Base-by-base conservation (phyloP, 371 early-diverging fungal genomes). In the Mucor plumbeus region DNA sequence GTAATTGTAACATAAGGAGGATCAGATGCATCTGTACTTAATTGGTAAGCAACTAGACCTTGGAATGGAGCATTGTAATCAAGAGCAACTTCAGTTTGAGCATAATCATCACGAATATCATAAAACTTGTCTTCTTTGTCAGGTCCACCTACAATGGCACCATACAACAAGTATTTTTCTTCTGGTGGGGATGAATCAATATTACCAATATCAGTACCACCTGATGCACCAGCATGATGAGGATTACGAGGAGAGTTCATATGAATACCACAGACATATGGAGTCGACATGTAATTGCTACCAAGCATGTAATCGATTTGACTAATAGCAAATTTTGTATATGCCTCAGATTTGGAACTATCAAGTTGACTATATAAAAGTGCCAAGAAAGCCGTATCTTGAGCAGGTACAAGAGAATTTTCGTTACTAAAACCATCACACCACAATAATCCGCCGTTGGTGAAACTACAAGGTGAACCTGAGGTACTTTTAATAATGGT, bases 11-110 rank as follows among this genome's bases (percentile, higher is more conserved):
- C 87, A 74, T 87, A 89, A 3, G 84, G 85, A 34, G 88, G 89
- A 50, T 85, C 85, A 2, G 54, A 33, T 4, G 77, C 68, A 8
- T 78, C 62, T 14, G 72, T 68, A 63, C 79, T 76, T n/a, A 88
- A 75, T 61, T 87, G 86, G 65, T 86, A 83, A 8, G 89, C 89
- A 48, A 89, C 67, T 41, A 89, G 56, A 3, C 84, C 85, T 34
- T 84, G 85, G 64, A 88, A 86, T 0, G 88, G 88, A 7, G 89
- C 87, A 70, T 89, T 89, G 68, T 89, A 89, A 65, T 89, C 89
- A 54, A 89, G 58, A 4, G 89, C 88, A 7, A 87, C 89, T 72
- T 81, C 88, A 17, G 76, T 79, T 61, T 87, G 83, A 19, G 63
- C 36, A 73, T 78, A 86, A 50, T 86, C 75, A 17, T 71, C 59